These are phyloP conservation scores for Remersonia thermophila DNA, from an alignment of 2,329 filamentous ascomycete species.

Conservation along the genomic window DNA sequence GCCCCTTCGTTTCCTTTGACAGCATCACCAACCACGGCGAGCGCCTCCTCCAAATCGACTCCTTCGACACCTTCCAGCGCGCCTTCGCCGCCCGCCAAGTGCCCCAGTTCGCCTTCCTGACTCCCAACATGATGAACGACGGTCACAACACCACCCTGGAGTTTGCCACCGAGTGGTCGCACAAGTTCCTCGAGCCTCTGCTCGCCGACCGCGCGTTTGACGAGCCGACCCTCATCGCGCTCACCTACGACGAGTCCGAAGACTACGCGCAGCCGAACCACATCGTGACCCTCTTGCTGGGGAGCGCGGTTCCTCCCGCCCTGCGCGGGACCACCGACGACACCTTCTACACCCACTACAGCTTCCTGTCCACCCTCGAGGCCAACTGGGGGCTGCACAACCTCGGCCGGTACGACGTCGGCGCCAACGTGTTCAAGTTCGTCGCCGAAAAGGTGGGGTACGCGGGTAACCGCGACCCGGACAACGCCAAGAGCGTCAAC, in stretches of 20 bases:
- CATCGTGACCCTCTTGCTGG: slow-evolving; percentile 42
- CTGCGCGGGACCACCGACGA: slow-evolving; percentile 38
- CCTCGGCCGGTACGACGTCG: slow-evolving; percentile 31
- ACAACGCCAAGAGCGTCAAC: slow-evolving; percentile 23
- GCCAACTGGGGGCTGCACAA: slow-evolving; percentile 31
- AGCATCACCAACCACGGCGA: slow-evolving; percentile 27
- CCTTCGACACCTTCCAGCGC: slow-evolving; percentile 46
- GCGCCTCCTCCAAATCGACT: slow-evolving; percentile 48
- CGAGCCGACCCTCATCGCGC: slow-evolving; percentile 39
- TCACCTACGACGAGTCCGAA: slow-evolving; percentile 48
- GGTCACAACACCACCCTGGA: slow-evolving; percentile 47
- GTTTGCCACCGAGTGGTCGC: slow-evolving; percentile 39
- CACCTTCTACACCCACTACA: slow-evolving; percentile 35
- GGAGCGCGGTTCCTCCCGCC: slow-evolving; percentile 35
- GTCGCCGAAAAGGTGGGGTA: slow-evolving; percentile 16
- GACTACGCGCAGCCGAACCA: slow-evolving; percentile 39
- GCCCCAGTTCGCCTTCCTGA: slow-evolving; percentile 54
- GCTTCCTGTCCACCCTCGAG: slow-evolving; percentile 28
- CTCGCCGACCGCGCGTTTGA: slow-evolving; percentile 38
- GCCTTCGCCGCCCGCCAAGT: slow-evolving; percentile 44
- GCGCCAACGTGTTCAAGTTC: slow-evolving; percentile 20
- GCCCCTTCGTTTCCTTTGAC: slow-evolving; percentile 31
- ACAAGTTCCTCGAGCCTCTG: slow-evolving; percentile 40
- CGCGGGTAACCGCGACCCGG: slow-evolving; percentile 23
- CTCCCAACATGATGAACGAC: slow-evolving; percentile 52